Conservation (phyloP, 2,329 filamentous ascomycete genomes). For the Albophoma yamanashiensis region DNA sequence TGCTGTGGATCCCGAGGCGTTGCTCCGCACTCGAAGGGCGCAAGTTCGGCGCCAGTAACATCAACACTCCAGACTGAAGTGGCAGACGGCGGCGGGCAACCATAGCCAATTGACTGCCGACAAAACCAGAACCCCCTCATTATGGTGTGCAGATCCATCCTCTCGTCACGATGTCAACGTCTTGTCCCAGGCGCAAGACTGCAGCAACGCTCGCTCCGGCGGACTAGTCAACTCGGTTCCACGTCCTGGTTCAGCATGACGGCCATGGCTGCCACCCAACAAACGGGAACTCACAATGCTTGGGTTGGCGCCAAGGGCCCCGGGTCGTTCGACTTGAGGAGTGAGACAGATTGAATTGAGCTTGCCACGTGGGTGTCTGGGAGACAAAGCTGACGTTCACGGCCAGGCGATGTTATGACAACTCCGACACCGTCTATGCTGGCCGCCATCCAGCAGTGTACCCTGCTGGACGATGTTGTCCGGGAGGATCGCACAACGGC, state of each 20-base stretch:
- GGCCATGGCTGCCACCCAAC: background rate
- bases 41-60: background rate
- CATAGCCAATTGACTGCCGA: background rate
- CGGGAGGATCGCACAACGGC: conserved; percentile 70
- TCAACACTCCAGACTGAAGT: background rate
- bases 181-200: background rate
- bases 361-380: background rate
- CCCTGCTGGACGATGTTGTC: conserved; percentile 77
- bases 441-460: conserved; percentile 60
- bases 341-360: conserved; percentile 2
- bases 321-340: conserved; percentile 9
- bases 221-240: background rate
- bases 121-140: background rate
- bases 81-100: background rate
- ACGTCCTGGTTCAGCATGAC: background rate
- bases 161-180: background rate
- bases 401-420: conserved; percentile 46
- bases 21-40: background rate
- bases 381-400: background rate
- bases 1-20: background rate
- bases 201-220: background rate
- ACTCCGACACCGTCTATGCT: conserved; percentile 77
- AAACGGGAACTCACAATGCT: conserved; percentile 2
- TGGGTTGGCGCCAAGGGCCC: conserved; percentile 10
- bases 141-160: background rate